These are phyloP conservation scores for Acacia crassicarpa DNA, from an alignment of 306 rosid genomes.

Conservation along the genomic window DNA sequence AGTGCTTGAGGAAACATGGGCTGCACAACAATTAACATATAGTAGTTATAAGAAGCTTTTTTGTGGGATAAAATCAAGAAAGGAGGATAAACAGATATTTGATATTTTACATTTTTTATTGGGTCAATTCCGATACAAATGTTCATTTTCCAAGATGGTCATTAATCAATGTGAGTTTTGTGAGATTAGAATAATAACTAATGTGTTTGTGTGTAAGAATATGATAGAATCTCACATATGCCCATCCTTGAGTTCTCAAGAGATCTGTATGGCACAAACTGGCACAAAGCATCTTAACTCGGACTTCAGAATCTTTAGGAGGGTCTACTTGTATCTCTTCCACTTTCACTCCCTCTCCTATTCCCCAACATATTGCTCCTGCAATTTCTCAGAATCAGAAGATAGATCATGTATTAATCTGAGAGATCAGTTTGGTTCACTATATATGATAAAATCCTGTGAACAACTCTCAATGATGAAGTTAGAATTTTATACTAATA, in stretches of 20 bases:
- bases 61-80: too few relatives aligned
- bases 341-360: not conserved
- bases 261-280: not conserved
- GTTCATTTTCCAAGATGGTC: not conserved
- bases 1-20: slow-evolving; percentile 49
- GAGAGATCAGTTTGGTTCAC: not conserved
- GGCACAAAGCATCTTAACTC: not conserved
- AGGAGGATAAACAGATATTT: too few relatives aligned
- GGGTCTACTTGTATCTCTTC: not conserved
- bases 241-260: not conserved
- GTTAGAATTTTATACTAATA: not conserved
- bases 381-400: not conserved
- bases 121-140: too few relatives aligned
- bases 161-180: too few relatives aligned
- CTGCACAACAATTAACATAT: slow-evolving; percentile 21
- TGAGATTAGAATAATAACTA: too few relatives aligned
- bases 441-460: not conserved
- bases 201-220: not conserved
- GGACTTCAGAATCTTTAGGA: not conserved
- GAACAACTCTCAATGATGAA: not conserved
- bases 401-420: not conserved
- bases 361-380: not conserved
- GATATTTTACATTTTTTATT: too few relatives aligned
- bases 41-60: too few relatives aligned
- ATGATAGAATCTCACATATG: not conserved